Evolutionary conservation across 2,329 filamentous ascomycete species (phyloP), one percentile per base, ranked within the genome.

Genomic region (Tolypocladium paradoxum): DNA sequence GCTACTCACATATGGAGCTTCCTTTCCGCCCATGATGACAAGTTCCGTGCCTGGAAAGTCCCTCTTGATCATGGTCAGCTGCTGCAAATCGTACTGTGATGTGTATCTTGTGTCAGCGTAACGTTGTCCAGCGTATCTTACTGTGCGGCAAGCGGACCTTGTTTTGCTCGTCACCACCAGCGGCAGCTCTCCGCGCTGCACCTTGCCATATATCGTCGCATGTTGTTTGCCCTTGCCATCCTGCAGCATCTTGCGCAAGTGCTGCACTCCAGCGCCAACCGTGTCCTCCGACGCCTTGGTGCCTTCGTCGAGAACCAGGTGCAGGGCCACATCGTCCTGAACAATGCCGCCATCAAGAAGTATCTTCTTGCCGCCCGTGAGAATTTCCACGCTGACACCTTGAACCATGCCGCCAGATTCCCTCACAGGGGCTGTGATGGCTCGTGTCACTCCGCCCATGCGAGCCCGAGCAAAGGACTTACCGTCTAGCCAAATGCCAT

Each of bases 361-460:
- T 9, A 16, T 46, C 43, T 46, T 46, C 43, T 31, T 46, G 16
- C 27, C 43, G 18, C 43, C 31, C 27, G 43, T 46, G 18, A 46
- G 43, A 22, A 46, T 31, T 11, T 46, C 43, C 16, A 3, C 27
- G 27, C 43, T 31, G n/a, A 76, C 68, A 18, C 73, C 74, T 6
- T 61, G 61, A 6, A 70, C 57, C 22, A 70, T 68, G 11, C 60
- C 68, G 7, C 52, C 51, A 27, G 55, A 61, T 29, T 57, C 55
- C 27, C 56, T 50, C 6, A 64, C 29, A 2, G 73, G 74, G 6
- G 70, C 60, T 2, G 73, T 71, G 11, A 77, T 62, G 1, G 71
- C 70, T 49, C 65, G 64, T 4, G 73, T 76, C 20, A 76, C 65
- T 20, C 74, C 74, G 18, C 69, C 73, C 20, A 74, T 61, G 29